Percentiles rank a stretch among this genome's conserved stretches.
Conservation (phyloP, 2,329 filamentous ascomycete genomes). For the Exophiala calicioides region DNA sequence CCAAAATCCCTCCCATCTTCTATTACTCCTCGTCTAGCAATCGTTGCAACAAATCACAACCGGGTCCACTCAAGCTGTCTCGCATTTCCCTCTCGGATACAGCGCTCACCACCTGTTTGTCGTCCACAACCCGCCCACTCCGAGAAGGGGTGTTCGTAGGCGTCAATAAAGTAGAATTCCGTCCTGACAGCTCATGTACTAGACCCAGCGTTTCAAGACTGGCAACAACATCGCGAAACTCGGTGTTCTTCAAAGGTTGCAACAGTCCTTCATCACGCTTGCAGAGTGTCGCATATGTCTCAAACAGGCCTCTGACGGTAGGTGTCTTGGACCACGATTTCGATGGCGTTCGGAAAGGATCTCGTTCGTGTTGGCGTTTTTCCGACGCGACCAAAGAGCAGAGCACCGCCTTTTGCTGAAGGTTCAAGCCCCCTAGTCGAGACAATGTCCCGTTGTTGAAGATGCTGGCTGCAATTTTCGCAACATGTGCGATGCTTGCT, state of each 20-base stretch:
- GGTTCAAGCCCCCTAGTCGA: slow-evolving; percentile 80
- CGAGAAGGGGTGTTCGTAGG: slow-evolving; percentile 67
- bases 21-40: slow-evolving; percentile 36
- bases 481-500: slow-evolving; percentile 86
- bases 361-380: slow-evolving; percentile 52
- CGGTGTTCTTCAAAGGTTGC: slow-evolving; percentile 83
- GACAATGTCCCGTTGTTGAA: slow-evolving; percentile 89
- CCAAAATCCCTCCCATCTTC: slow-evolving; percentile 7
- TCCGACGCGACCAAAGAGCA: slow-evolving; percentile 88
- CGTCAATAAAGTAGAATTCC: slow-evolving; percentile 64
- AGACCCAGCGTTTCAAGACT: slow-evolving; percentile 87
- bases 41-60: slow-evolving; percentile 47
- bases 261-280: slow-evolving; percentile 77
- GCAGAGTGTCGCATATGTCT: slow-evolving; percentile 80
- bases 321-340: slow-evolving; percentile 65
- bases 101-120: slow-evolving; percentile 75
- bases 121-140: slow-evolving; percentile 63
- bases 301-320: slow-evolving; percentile 79
- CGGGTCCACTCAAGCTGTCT: slow-evolving; percentile 62
- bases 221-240: slow-evolving; percentile 90
- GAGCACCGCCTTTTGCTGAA: slow-evolving; percentile 94
- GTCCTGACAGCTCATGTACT: slow-evolving; percentile 67
- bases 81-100: slow-evolving; percentile 79
- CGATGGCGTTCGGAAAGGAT: slow-evolving; percentile 56
- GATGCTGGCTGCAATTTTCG: slow-evolving; percentile 82